Conservation (phyloP, 306 rosid species). For the Cucurbita ficifolia region DNA sequence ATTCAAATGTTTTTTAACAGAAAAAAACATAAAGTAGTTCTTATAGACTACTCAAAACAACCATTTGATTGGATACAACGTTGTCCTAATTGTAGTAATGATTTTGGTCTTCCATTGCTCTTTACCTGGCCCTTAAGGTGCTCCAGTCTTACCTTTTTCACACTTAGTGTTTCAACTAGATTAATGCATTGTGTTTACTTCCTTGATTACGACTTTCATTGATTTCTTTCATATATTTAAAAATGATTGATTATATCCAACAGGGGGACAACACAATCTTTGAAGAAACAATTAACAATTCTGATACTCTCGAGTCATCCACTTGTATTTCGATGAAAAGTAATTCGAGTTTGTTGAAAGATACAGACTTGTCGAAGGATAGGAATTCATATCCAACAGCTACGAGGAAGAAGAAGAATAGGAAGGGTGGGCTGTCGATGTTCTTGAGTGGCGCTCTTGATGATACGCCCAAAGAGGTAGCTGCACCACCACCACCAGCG, state of each 20-base stretch:
- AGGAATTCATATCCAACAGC: conserved; percentile 21
- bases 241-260: conserved; percentile 4
- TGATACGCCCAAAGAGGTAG: conserved; percentile 33
- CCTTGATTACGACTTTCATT: background rate
- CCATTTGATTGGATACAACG: background rate
- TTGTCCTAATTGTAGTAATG: background rate
- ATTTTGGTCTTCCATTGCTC: background rate
- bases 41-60: background rate
- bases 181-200: background rate
- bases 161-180: background rate
- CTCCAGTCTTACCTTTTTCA: background rate
- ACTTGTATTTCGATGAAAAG: conserved; percentile 25
- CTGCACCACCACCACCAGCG: conserved; percentile 34
- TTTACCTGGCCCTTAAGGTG: background rate
- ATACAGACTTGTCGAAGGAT: conserved; percentile 20
- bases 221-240: background rate
- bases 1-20: background rate
- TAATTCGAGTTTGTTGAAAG: background rate
- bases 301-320: conserved; percentile 17
- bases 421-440: conserved; percentile 92
- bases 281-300: conserved; percentile 16
- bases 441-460: conserved; percentile 95
- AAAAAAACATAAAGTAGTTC: background rate
- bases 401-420: conserved; percentile 77
- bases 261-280: conserved; percentile 38